Conservation (phyloP, 306 rosid genomes). For the Castanea sativa region DNA sequence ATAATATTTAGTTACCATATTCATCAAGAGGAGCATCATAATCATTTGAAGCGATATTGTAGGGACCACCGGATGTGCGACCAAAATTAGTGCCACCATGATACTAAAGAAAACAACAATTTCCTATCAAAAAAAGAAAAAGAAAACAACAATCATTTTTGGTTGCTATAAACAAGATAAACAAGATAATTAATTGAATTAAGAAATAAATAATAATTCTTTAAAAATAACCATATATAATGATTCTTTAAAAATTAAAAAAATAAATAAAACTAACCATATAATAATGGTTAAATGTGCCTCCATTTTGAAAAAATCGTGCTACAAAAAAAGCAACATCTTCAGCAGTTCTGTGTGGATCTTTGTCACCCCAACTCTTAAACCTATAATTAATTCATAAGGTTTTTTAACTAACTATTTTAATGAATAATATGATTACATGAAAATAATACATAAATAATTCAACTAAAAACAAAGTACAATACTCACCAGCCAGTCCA, state of each 20-base stretch:
- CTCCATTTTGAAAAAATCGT: constrained; percentile 7
- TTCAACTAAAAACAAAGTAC: background rate
- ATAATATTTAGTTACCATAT: constrained; percentile 17
- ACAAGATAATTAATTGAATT: constrained; percentile 13
- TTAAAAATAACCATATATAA: too few species aligned
- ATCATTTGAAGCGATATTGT: constrained; percentile 19
- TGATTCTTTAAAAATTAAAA: too few species aligned
- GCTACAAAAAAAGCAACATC: constrained; percentile 26
- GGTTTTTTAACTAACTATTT: background rate
- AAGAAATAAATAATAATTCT: too few species aligned
- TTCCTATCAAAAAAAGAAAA: too few species aligned
- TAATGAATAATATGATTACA: too few species aligned
- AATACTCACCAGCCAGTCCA: constrained; percentile 13
- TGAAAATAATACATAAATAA: background rate
- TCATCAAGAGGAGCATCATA: constrained; percentile 37
- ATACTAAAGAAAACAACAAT: background rate
- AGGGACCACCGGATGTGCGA: constrained; percentile 24
- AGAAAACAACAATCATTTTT: background rate
- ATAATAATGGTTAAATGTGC: constrained; percentile 21
- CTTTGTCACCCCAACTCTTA: constrained; percentile 14
- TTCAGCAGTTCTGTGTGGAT: constrained; percentile 17
- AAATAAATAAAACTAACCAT: background rate
- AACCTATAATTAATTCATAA: background rate
- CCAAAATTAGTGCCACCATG: constrained; percentile 39
- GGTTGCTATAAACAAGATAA: background rate